Percentiles rank a stretch among this genome's conserved stretches.
phyloP scores from a whole-genome alignment of 73 alveolate species.

The Paramecium bursaria region DNA sequence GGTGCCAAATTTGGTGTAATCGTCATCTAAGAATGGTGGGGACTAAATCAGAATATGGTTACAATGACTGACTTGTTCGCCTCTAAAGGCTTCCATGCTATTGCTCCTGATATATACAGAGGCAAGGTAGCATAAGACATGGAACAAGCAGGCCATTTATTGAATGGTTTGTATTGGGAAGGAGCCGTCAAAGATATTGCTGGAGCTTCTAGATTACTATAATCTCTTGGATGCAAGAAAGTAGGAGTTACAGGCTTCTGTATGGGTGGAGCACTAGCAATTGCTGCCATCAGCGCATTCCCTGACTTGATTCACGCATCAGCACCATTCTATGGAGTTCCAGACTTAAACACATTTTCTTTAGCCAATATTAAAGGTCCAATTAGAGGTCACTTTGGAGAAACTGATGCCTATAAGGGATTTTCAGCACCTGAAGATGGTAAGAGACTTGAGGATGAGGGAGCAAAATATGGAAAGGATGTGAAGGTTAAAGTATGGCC shows the following conservation, averaged over 20 bases:
- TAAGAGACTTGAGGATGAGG: slow-evolving; percentile 59
- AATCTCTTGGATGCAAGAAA: slow-evolving; percentile 49
- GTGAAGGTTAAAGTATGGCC: slow-evolving; percentile 56
- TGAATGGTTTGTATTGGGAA: slow-evolving; percentile 69
- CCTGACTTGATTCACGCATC: slow-evolving; percentile 54
- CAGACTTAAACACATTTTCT: slow-evolving; percentile 46
- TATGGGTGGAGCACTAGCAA: slow-evolving; percentile 69
- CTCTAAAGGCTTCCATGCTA: slow-evolving; percentile 56
- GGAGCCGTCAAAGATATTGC: slow-evolving; percentile 70
- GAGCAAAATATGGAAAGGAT: slow-evolving; percentile 34
- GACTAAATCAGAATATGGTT: slow-evolving; percentile 61
- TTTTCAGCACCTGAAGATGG: slow-evolving; percentile 69
- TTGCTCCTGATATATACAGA: slow-evolving; percentile 70
- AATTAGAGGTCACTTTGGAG: slow-evolving; percentile 66
- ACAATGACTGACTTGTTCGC: slow-evolving; percentile 54
- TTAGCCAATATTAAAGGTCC: slow-evolving; percentile 56
- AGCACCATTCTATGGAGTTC: slow-evolving; percentile 71
- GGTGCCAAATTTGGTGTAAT: slow-evolving; percentile 55
- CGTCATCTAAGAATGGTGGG: slow-evolving; percentile 72
- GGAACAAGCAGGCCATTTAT: slow-evolving; percentile 70
- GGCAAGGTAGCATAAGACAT: slow-evolving; percentile 64
- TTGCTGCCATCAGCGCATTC: slow-evolving; percentile 56
- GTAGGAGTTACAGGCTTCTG: slow-evolving; percentile 70
- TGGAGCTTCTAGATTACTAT: slow-evolving; percentile 42
- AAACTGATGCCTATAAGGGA: slow-evolving; percentile 57